Evolutionary conservation across 768 basidiomycete genomes (phyloP).

Genomic region (Rhodocollybia butyracea): DNA sequence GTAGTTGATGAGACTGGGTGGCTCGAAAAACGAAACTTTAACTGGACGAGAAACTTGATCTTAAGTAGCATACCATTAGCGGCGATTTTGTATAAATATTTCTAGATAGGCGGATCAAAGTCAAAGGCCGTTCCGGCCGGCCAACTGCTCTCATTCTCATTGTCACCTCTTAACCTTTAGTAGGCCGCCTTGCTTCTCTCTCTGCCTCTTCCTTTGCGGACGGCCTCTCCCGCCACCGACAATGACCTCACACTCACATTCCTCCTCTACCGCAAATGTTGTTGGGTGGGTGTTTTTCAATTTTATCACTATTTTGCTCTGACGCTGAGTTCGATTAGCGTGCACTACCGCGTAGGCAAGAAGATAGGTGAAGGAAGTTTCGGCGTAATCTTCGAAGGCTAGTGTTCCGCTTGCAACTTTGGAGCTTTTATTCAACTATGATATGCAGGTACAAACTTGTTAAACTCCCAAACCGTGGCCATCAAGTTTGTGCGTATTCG

Average conservation of each 20-base stretch:
- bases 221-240: conserved; percentile 15
- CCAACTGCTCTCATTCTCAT: background rate
- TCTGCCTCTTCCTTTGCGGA: conserved; percentile 9
- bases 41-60: background rate
- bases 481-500: conserved; percentile 93
- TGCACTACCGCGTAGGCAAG: conserved; percentile 97
- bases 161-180: background rate
- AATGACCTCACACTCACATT: conserved; percentile 60
- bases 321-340: too few species aligned
- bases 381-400: conserved; percentile 90
- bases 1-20: conserved; percentile 4
- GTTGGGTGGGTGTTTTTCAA: too few species aligned
- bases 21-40: background rate
- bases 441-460: conserved; percentile 82
- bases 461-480: conserved; percentile 98
- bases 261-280: conserved; percentile 66
- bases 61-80: background rate
- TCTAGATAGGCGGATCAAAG: too few species aligned
- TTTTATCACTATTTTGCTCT: too few species aligned
- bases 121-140: too few species aligned
- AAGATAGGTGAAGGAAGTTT: conserved; percentile 99
- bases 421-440: conserved; percentile 6
- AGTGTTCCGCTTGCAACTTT: conserved; percentile 21
- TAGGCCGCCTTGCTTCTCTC: conserved; percentile 8
- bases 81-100: background rate